Evolutionary conservation across 345 rosid genomes (phyloP).

Genomic region (Erysimum cheiranthoides): DNA sequence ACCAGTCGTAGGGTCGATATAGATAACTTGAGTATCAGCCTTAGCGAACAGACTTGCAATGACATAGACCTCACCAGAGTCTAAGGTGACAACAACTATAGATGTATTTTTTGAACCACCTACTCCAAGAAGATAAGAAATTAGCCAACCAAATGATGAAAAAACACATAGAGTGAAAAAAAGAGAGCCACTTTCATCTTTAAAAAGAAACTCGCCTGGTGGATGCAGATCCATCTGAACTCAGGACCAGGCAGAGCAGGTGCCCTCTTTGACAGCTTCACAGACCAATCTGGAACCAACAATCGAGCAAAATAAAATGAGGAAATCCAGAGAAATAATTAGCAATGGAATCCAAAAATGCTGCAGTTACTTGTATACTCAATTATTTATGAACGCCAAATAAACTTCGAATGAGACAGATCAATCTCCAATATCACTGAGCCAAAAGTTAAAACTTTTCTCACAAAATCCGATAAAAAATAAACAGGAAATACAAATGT

Average conservation of each 20-base stretch:
- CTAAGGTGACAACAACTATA: conserved; percentile 72
- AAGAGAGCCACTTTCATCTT: neutral
- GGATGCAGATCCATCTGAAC: conserved; percentile 62
- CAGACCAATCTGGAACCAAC: conserved; percentile 18
- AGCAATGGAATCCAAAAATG: conserved; percentile 30
- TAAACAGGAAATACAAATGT: neutral
- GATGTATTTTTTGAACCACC: conserved; percentile 76
- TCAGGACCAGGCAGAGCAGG: conserved; percentile 32
- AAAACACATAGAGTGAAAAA: neutral
- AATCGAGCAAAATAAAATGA: conserved; percentile 27
- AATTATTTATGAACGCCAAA: neutral
- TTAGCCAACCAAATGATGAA: conserved; percentile 13
- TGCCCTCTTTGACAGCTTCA: conserved; percentile 29
- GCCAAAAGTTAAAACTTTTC: conserved; percentile 1
- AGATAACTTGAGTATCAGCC: conserved; percentile 77
- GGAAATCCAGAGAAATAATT: neutral
- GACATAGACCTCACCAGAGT: conserved; percentile 78
- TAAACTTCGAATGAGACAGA: neutral
- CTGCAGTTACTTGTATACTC: neutral
- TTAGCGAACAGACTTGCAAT: conserved; percentile 68
- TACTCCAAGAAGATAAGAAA: conserved; percentile 41
- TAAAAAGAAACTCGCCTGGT: conserved; percentile 50
- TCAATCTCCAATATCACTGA: neutral
- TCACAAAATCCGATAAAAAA: neutral
- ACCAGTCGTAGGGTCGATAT: conserved; percentile 91